phyloP scores from a whole-genome alignment of 345 rosid genomes.

The Arabis hirsuta region DNA sequence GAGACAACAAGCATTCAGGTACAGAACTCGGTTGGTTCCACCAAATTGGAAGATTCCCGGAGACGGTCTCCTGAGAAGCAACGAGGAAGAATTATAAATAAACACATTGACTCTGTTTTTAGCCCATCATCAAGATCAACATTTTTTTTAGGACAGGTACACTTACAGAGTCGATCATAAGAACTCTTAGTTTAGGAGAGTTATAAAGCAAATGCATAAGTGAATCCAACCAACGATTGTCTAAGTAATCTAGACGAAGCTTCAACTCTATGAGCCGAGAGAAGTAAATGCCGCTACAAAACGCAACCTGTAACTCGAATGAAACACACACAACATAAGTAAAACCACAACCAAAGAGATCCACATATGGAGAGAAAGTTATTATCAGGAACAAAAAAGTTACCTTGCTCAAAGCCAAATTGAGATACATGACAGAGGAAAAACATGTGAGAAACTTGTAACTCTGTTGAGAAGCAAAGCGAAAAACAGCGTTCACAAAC shows the following conservation, averaged over 20 bases:
- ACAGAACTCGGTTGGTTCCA: slow-evolving; percentile 29
- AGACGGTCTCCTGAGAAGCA: background rate
- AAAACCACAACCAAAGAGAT: background rate
- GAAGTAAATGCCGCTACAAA: slow-evolving; percentile 8
- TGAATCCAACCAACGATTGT: background rate
- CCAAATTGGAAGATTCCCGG: background rate
- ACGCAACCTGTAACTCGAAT: background rate
- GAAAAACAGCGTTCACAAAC: no score
- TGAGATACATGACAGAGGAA: background rate
- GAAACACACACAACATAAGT: background rate
- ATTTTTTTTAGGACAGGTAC: background rate
- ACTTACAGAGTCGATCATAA: slow-evolving; percentile 7
- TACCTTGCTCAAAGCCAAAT: background rate
- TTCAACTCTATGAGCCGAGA: background rate
- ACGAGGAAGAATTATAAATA: background rate
- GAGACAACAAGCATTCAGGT: slow-evolving; percentile 21
- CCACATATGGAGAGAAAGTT: background rate
- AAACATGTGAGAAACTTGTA: background rate
- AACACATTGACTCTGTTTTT: background rate
- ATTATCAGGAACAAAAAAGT: background rate
- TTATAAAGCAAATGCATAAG: slow-evolving; percentile 15
- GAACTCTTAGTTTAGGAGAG: slow-evolving; percentile 25
- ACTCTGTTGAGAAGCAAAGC: background rate
- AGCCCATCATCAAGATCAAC: no score
- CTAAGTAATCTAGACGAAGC: background rate